A percentile compares a stretch with the other conserved stretches of the same genome.
Conservation (phyloP, 441 rosid species). For the Populus hybrid region DNA sequence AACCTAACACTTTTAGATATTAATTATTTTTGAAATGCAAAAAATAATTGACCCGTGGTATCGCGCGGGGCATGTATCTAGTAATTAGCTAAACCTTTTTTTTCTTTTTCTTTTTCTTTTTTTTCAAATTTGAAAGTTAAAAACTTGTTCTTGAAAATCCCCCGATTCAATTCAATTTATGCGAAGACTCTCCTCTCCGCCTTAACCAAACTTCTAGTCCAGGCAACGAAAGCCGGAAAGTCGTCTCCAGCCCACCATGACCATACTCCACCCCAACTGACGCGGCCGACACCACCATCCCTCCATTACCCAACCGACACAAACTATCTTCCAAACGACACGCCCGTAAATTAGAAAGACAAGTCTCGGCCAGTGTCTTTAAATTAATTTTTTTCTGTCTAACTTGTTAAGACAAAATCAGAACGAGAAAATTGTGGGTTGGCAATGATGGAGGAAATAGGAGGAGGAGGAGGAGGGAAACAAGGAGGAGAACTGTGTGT, state of each 20-base stretch:
- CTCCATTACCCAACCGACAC: neutral
- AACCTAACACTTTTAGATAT: no score
- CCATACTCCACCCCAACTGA: no score
- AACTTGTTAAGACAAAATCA: neutral
- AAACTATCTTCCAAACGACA: neutral
- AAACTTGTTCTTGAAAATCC: no score
- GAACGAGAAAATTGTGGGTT: neutral
- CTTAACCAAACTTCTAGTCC: neutral
- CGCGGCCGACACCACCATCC: neutral
- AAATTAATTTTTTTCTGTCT: neutral
- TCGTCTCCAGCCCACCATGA: neutral
- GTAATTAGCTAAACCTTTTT: no score
- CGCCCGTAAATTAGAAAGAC: neutral
- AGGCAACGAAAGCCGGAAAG: neutral
- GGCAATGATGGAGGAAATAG: slow-evolving; percentile 6
- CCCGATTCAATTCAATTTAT: neutral
- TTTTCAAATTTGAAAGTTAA: no score
- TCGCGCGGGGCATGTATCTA: no score
- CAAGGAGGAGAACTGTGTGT: slow-evolving; percentile 21
- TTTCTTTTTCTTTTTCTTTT: no score
- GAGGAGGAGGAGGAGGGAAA: neutral
- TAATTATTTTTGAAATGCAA: no score
- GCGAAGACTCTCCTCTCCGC: neutral
- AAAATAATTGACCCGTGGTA: no score
- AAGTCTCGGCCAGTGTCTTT: neutral